Percentiles rank a stretch among this genome's conserved stretches.
These are phyloP conservation scores for Tolypocladium ophioglossoides DNA, from an alignment of 2,329 filamentous ascomycete species.

Conservation along the genomic window DNA sequence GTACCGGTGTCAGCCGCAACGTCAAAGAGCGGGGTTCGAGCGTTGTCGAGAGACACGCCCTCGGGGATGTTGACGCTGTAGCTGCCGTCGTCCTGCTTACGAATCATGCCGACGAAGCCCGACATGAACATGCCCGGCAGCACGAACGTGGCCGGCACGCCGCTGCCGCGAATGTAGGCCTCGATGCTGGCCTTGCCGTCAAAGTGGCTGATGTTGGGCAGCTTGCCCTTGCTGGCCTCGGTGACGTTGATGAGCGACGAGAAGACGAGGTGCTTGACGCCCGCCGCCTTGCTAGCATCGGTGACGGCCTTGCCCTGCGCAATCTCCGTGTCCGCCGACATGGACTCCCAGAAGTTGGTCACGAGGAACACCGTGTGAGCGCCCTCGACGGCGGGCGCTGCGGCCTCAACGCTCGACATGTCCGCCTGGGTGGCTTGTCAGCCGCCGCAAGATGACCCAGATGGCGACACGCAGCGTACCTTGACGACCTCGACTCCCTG, in stretches of 20 bases:
- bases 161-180: slow-evolving; percentile 39
- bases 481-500: slow-evolving; percentile 32
- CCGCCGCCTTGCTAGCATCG: slow-evolving; percentile 31
- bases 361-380: slow-evolving; percentile 32
- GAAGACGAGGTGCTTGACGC: slow-evolving; percentile 35
- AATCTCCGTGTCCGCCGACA: slow-evolving; percentile 23
- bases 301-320: slow-evolving; percentile 34
- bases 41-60: slow-evolving; percentile 15
- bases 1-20: slow-evolving; percentile 28
- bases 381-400: slow-evolving; percentile 26
- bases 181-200: slow-evolving; percentile 47
- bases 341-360: slow-evolving; percentile 27
- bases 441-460: not conserved
- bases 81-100: slow-evolving; percentile 17
- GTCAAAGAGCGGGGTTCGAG: slow-evolving; percentile 27
- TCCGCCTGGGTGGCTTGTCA: slow-evolving; percentile 22
- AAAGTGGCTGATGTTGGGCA: slow-evolving; percentile 35
- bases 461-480: slow-evolving; percentile 11
- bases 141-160: slow-evolving; percentile 40
- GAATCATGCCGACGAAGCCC: slow-evolving; percentile 25
- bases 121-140: slow-evolving; percentile 44
- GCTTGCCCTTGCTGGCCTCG: slow-evolving; percentile 23
- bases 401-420: slow-evolving; percentile 23
- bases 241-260: slow-evolving; percentile 31
- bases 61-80: slow-evolving; percentile 16